A percentile compares a stretch with the other conserved stretches of the same genome.
These are phyloP conservation scores for Barbatosphaeria neglecta DNA, from an alignment of 495 filamentous ascomycete genomes.

Conservation along the genomic window DNA sequence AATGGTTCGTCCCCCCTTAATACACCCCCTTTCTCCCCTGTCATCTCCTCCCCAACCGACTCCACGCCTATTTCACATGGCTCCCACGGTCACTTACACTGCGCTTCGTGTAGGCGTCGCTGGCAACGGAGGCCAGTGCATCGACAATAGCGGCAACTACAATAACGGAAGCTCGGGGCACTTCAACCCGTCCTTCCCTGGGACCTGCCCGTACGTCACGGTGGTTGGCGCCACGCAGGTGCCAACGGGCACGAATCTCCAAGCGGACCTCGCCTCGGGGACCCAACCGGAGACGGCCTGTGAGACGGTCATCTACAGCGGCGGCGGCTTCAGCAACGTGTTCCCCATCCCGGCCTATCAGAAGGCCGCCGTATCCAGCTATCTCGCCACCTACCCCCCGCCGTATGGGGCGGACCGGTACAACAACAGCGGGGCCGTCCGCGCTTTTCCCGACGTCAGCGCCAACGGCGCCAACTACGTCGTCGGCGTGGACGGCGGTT, in stretches of 20 bases:
- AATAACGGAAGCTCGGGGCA: background rate
- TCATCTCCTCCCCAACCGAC: too few species aligned
- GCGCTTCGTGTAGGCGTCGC: background rate
- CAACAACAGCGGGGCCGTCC: conserved; percentile 26
- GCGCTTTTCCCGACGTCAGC: conserved; percentile 45
- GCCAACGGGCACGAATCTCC: background rate
- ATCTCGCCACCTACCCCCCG: conserved; percentile 33
- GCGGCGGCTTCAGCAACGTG: conserved; percentile 54
- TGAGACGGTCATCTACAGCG: conserved; percentile 24
- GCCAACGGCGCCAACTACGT: conserved; percentile 42
- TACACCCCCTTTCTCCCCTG: too few species aligned
- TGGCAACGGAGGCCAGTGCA: background rate
- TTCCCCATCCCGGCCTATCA: conserved; percentile 40
- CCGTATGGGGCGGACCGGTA: conserved; percentile 30
- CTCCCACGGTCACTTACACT: background rate
- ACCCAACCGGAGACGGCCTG: background rate
- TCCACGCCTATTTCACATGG: too few species aligned
- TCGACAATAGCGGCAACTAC: conserved; percentile 5
- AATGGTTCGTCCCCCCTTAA: conserved; percentile 17
- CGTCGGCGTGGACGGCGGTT: conserved; percentile 25
- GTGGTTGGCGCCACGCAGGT: conserved; percentile 26
- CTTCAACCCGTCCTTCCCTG: conserved; percentile 27
- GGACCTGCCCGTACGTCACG: conserved; percentile 28
- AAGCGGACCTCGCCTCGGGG: background rate
- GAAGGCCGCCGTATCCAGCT: conserved; percentile 32